Base-by-base conservation (phyloP, 2,329 filamentous ascomycete species). In the Pseudogymnoascus sp. region DNA sequence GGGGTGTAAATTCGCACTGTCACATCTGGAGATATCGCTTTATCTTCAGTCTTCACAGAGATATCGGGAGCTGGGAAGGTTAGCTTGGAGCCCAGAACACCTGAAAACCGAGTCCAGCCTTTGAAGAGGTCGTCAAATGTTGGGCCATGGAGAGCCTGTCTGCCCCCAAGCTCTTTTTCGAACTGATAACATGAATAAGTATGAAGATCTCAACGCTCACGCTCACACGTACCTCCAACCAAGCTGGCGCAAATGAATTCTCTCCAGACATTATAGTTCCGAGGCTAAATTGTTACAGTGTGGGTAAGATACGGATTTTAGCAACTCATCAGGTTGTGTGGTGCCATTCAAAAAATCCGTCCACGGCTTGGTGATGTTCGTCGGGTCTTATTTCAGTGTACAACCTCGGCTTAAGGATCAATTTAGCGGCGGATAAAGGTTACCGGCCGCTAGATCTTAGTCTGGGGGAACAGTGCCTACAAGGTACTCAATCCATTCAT, bases 1-100 rank as follows among this genome's bases (percentile, higher is more conserved):
- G 73, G 73, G 1, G 69, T 74, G 60, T 75, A 75, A n/a, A 74
- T 67, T 29, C 73, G 70, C 2, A 73, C 65, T 62, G 71, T 72
- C 6, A 72, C 61, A 0, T 69, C 72, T 31, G 66, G 64, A 2
- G 67, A 62, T 14, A 71, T 72, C 6, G 64, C 65, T 21, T 61
- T 62, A 35, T 75, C 73, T 62, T 73, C 68, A 19, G 69, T 69
- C 39, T 71, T 68, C 0, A 75, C 70, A 21, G 70, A 65, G 26
- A 68, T 37, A 62, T 75, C 73, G 3, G 71, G 70, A 2, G 71
- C 37, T 61, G 72, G 71, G 49, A 67, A 65, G 14, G 62, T 61
- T 41, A 63, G 60, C 49, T 66, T 63, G 8, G 61, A 45, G 2
- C 62, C 39, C n/a, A 66, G 55, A 8, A 63, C 10, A 12, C 11